A percentile compares a stretch with the other conserved stretches of the same genome.
These are phyloP conservation scores for Lippia alba DNA, from an alignment of 305 asterid species.

Conservation along the genomic window DNA sequence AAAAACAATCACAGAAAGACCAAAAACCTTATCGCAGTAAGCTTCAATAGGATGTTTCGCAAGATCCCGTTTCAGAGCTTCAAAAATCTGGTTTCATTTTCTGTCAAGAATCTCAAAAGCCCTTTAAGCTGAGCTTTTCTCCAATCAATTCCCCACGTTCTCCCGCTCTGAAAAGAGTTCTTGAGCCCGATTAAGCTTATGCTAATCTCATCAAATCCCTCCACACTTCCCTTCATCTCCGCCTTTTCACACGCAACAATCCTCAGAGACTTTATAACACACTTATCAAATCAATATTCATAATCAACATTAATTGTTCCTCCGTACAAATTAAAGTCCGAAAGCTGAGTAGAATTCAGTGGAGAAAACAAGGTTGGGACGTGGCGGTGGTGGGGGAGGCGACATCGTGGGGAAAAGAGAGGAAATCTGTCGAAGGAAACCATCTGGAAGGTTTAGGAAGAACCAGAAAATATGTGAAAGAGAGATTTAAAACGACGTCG, in stretches of 20 bases:
- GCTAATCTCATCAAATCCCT: constrained; percentile 32
- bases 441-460: too few species aligned
- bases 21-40: constrained; percentile 81
- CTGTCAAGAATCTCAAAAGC: constrained; percentile 56
- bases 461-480: too few species aligned
- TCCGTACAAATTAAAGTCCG: constrained; percentile 19
- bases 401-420: too few species aligned
- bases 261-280: neutral
- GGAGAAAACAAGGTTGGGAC: too few species aligned
- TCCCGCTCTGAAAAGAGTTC: constrained; percentile 60
- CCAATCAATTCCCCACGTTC: constrained; percentile 74
- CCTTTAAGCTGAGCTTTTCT: constrained; percentile 78
- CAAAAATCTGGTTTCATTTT: constrained; percentile 67
- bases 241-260: neutral
- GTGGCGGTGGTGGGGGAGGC: too few species aligned
- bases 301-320: neutral
- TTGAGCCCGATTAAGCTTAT: constrained; percentile 45
- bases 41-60: constrained; percentile 87
- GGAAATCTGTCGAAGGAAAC: too few species aligned
- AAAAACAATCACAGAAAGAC: too few species aligned
- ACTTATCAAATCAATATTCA: neutral
- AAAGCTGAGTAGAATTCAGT: too few species aligned
- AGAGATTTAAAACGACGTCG: too few species aligned
- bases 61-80: constrained; percentile 82
- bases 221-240: constrained; percentile 33